Base-by-base conservation (phyloP, 345 rosid genomes). In the Aegle marmelos region DNA sequence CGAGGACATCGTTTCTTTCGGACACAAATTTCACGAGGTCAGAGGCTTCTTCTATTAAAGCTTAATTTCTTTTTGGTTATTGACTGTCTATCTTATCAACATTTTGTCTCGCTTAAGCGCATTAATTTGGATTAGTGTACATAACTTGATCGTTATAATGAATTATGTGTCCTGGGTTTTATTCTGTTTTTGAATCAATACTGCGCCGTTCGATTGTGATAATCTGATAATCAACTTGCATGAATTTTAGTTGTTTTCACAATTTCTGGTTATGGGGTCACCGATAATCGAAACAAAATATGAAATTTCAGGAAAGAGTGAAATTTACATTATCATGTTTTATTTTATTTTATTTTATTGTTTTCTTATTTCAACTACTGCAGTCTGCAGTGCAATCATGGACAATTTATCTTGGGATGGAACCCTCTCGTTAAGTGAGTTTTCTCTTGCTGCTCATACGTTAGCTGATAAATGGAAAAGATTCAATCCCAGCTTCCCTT, bases 391-490 rank as follows among this genome's bases (percentile, higher is more conserved):
- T 31, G 69, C 75, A 59, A 62, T 73, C 17, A 82, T 70, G 84
- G 82, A 81, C 76, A 54, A 67, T 28, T 75, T 76, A 22, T 81
- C 79, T 30, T 76, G 85, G 86, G 92, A 91, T 72, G 98, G 98
- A 74, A 88, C 87, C 36, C 81, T 95, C 34, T 75, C 92, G 28
- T 65, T 36, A 4, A 83, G 75, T 48, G 90, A 87, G 22, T 95
- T 92, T 76, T 61, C 31, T 48, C 62, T 78, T 28, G 87, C 96
- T 10, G 88, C 92, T 76, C 68, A 63, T 27, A 68, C 87, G 45
- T 88, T 95, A 70, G 70, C 87, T 0, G 86, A 86, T 61, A 87
- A 80, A 78, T 93, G 98, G 98, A 85, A 81, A 73, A 75, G 4
- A 22, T 58, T 70, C 9, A 85, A 83, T 81, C 74, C 82, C 7